phyloP scores from a whole-genome alignment of 352 stramenopile genomes.

The Pythium rhizo-oryzae region DNA sequence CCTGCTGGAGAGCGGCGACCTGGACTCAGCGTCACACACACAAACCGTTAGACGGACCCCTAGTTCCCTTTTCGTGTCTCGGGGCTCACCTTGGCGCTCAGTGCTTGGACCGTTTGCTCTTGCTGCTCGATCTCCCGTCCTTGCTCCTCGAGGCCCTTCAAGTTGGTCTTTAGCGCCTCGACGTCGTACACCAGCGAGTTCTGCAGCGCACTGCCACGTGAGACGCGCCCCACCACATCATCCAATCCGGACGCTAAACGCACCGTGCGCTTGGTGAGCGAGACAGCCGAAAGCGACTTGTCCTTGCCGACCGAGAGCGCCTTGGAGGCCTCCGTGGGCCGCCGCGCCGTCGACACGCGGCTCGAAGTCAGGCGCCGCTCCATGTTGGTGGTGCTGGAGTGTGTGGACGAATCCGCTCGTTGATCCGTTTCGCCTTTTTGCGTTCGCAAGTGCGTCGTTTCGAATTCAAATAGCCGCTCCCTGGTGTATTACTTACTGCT shows the following conservation, averaged over 20 bases:
- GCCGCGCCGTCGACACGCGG: conserved; percentile 26
- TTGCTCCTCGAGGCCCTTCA: conserved; percentile 44
- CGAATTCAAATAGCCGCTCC: not conserved
- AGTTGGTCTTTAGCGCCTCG: conserved; percentile 57
- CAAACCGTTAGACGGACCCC: too few relatives aligned
- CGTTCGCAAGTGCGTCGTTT: too few relatives aligned
- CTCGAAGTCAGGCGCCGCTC: conserved; percentile 19
- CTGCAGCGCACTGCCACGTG: conserved; percentile 17
- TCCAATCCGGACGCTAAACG: not conserved
- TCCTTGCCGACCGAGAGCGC: conserved; percentile 42
- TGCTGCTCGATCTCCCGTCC: conserved; percentile 47
- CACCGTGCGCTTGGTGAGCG: conserved; percentile 65
- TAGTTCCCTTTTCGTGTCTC: not conserved
- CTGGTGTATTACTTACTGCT: too few relatives aligned
- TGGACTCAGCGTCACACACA: conserved; percentile 72
- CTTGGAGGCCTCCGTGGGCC: conserved; percentile 54
- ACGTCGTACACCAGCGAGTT: conserved; percentile 53
- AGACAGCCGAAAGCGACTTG: conserved; percentile 58
- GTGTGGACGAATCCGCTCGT: conserved; percentile 70
- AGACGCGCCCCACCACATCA: conserved; percentile 33
- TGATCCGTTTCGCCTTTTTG: conserved; percentile 8
- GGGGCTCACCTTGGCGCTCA: conserved; percentile 36
- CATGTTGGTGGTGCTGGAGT: not conserved
- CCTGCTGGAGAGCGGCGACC: conserved; percentile 50
- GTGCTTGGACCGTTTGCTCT: conserved; percentile 50